Percentiles rank a stretch among this genome's conserved stretches.
phyloP scores from a whole-genome alignment of 441 rosid species.

The Jatropha multifida region DNA sequence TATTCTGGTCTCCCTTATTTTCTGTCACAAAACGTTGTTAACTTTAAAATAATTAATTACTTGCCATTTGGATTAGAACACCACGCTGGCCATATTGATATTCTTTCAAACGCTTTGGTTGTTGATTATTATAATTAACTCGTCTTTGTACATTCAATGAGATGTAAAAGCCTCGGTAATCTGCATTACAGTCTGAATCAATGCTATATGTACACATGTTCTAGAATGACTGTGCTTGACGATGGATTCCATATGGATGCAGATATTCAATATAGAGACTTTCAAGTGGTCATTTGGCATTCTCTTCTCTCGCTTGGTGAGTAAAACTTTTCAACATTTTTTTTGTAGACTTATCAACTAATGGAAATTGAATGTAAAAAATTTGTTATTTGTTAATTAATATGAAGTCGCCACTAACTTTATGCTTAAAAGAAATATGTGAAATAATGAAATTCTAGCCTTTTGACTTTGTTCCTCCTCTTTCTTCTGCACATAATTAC shows the following conservation, averaged over 20 bases:
- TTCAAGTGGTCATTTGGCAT: constrained; percentile 98
- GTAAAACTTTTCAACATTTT: constrained; percentile 20
- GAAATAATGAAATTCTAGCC: not conserved
- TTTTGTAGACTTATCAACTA: not conserved
- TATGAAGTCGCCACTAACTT: not conserved
- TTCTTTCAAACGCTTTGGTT: not conserved
- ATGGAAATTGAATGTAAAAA: not conserved
- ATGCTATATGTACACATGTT: not conserved
- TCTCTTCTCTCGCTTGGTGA: constrained; percentile 95
- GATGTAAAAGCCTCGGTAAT: not conserved
- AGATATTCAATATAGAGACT: constrained; percentile 88
- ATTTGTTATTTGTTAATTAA: not conserved
- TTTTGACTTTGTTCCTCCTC: not conserved
- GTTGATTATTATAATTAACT: too few species aligned
- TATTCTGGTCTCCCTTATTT: not conserved
- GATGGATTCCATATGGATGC: constrained; percentile 27
- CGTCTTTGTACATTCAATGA: not conserved
- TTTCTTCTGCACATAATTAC: not conserved
- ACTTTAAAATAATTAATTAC: not conserved
- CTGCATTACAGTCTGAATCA: not conserved
- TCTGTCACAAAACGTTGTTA: not conserved
- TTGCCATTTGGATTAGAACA: not conserved
- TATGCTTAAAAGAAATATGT: not conserved
- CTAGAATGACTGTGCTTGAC: constrained; percentile 17
- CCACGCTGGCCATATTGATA: not conserved